Evolutionary conservation across 2,329 filamentous ascomycete genomes (phyloP).

Genomic region (Fusarium luffae): DNA sequence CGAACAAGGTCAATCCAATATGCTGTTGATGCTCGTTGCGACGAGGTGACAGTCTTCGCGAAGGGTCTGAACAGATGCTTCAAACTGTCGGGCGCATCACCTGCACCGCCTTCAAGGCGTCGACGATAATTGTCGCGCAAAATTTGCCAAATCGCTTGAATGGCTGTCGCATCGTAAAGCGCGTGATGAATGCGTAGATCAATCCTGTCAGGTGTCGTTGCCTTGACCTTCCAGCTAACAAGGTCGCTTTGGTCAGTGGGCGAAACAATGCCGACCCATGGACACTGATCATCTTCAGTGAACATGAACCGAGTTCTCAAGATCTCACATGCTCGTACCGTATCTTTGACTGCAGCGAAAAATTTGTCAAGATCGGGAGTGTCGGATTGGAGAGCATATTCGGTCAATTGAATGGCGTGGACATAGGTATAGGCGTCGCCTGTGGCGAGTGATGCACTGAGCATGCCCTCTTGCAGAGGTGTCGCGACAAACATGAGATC

Average conservation of each 20-base stretch:
- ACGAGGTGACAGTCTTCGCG: not conserved
- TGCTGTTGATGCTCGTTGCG: not conserved
- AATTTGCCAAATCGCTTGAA: not conserved
- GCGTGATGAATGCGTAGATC: constrained; percentile 22
- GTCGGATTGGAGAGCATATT: not conserved
- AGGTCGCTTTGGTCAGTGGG: constrained; percentile 18
- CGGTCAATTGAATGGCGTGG: constrained; percentile 17
- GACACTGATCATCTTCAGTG: constrained; percentile 10
- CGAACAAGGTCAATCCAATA: not conserved
- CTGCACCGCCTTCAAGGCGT: not conserved
- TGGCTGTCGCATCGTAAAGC: constrained; percentile 18
- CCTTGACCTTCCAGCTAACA: constrained; percentile 5
- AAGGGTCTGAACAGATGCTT: constrained; percentile 13
- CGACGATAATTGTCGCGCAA: not conserved
- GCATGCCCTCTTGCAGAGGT: constrained; percentile 25
- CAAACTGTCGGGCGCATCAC: fast-evolving
- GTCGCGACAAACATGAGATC: constrained; percentile 24
- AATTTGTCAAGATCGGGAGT: not conserved
- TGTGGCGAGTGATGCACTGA: constrained; percentile 20
- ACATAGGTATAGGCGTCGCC: constrained; percentile 17
- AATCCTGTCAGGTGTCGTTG: not conserved
- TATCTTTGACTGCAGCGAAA: constrained; percentile 11
- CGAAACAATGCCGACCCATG: constrained; percentile 25
- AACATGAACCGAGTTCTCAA: constrained; percentile 20
- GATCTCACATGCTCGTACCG: constrained; percentile 15